Evolutionary conservation across 2,329 filamentous ascomycete species (phyloP).

Genomic region (Leptographium radiaticola): DNA sequence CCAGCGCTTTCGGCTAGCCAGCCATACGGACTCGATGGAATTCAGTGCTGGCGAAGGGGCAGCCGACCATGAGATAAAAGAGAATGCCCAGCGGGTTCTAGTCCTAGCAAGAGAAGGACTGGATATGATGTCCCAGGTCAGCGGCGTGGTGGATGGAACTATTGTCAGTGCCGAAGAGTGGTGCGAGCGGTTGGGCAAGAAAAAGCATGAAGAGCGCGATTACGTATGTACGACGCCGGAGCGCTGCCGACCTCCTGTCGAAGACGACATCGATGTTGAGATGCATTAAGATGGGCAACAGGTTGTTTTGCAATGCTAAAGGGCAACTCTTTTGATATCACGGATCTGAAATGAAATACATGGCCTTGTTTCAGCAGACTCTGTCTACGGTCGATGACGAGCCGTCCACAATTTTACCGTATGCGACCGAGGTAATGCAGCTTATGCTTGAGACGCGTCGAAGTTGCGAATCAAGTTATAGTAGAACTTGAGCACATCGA

Average conservation of each 20-base stretch:
- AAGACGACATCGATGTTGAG: not conserved
- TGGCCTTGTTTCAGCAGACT: too few species aligned
- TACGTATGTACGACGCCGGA: not conserved
- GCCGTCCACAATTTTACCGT: too few species aligned
- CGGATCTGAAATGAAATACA: too few species aligned
- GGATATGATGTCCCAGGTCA: constrained; percentile 90
- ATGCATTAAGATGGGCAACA: not conserved
- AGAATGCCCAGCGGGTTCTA: constrained; percentile 63
- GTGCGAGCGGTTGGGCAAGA: constrained; percentile 63
- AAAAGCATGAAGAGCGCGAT: constrained; percentile 18
- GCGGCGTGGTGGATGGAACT: constrained; percentile 74
- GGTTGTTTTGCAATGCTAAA: too few species aligned
- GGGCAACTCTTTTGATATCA: not conserved
- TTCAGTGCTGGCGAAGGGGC: constrained; percentile 12
- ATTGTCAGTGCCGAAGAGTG: constrained; percentile 84
- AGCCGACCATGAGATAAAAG: constrained; percentile 24
- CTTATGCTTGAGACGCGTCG: constrained; percentile 15
- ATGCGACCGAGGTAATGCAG: too few species aligned
- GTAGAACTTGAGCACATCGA: constrained; percentile 24
- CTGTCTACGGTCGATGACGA: too few species aligned
- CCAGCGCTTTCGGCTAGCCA: constrained; percentile 61
- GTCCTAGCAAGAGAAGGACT: constrained; percentile 81
- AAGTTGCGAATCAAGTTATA: constrained; percentile 27
- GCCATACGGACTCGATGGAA: constrained; percentile 19
- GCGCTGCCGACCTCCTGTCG: too few species aligned